Evolutionary conservation across 2,329 filamentous ascomycete species (phyloP), one percentile per base, ranked within the genome.

Genomic region (Periconia sp.): DNA sequence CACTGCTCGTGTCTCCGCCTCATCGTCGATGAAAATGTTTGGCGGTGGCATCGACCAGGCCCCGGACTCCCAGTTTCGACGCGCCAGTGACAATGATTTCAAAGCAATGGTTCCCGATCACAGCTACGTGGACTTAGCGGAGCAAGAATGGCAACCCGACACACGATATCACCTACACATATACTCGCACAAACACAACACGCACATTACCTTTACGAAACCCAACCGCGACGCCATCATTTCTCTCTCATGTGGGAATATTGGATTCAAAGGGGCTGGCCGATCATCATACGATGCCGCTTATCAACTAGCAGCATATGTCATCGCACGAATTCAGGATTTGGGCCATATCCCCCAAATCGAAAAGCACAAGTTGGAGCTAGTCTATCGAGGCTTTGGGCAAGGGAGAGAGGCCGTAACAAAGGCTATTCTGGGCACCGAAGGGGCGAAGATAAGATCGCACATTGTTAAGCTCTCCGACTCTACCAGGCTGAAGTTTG

Each of bases 401-500:
- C 79, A 82, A 10, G 94, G 94, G 1, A 83, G 95, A 63, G 92
- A 97, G 66, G 94, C 94, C 1, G 89, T 92, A 49, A 87, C 87
- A 50, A 99, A 97, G 82, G 90, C 92, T 6, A 77, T 99, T 54
- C 77, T 99, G 74, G 92, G 93, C 35, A 86, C 82, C 19, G 93
- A 99, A 74, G 94, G 94, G 53, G 86, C 85, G 69, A 74, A 85
- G 64, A 76, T 97, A 61, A 84, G 91, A 62, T 79, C 82, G 31
- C 86, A 89, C 78, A 89, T 99, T 61, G 80, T 85, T 41, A 87
- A 86, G 64, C 89, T 99, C 56, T 86, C 90, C 31, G 94, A 99
- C 77, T 82, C 85, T 41, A 97, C 93, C 51, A 89, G 89, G 67
- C 76, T 97, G 75, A 99, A 99, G 81, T 96, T 97, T 81, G 94